Evolutionary conservation across 139 green algal species (phyloP).

Genomic region (Coelastrella sp.): DNA sequence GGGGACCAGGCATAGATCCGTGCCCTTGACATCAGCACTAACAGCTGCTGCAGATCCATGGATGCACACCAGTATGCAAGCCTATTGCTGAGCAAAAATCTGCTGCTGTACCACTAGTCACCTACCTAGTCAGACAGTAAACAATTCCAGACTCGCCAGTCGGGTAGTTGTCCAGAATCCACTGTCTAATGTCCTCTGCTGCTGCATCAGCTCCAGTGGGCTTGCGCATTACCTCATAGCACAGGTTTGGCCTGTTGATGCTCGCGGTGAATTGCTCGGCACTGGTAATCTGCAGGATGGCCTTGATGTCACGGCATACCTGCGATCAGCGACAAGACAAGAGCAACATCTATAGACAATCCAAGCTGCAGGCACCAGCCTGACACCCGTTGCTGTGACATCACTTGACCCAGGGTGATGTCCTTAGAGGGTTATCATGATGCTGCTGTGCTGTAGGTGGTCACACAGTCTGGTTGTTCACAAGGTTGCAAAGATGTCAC

Average conservation of each 20-base stretch:
- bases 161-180: conserved; percentile 61
- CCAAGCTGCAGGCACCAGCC: conserved; percentile 52
- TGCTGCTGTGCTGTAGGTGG: too few species aligned
- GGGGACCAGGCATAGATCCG: too few species aligned
- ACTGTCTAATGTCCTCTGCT: conserved; percentile 59
- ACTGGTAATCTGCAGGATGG: conserved; percentile 75
- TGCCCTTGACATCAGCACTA: too few species aligned
- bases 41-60: too few species aligned
- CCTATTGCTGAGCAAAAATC: neutral
- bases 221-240: conserved; percentile 73
- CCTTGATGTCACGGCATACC: conserved; percentile 80
- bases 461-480: too few species aligned
- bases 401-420: too few species aligned
- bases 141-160: conserved; percentile 82
- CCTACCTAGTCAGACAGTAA: conserved; percentile 86
- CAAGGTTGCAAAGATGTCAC: too few species aligned
- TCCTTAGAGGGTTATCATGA: too few species aligned
- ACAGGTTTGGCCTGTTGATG: conserved; percentile 83
- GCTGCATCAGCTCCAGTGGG: conserved; percentile 38
- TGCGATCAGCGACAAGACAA: conserved; percentile 2
- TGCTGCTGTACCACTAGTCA: neutral
- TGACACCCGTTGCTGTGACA: too few species aligned
- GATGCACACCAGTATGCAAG: too few species aligned
- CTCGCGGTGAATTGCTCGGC: conserved; percentile 72
- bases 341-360: neutral